These are phyloP conservation scores for Sporothrix globosa DNA, from an alignment of 2,329 filamentous ascomycete genomes.

Conservation along the genomic window DNA sequence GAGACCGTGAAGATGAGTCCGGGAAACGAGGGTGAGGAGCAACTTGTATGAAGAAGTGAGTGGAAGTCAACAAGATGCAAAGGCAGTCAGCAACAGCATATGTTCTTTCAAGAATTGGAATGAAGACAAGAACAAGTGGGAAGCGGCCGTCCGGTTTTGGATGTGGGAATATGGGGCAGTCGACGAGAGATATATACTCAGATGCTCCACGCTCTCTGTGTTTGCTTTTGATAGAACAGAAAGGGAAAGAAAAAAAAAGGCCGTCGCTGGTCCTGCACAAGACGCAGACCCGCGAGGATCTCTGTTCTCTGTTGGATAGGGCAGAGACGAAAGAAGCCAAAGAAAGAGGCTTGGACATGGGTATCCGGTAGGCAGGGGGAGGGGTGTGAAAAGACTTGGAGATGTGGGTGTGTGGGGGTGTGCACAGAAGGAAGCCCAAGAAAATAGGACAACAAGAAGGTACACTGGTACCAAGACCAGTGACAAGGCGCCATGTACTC, in stretches of 20 bases:
- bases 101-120: slow-evolving; percentile 13
- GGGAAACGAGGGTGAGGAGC: slow-evolving; percentile 24
- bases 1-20: background rate
- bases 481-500: slow-evolving; percentile 31
- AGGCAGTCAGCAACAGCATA: background rate
- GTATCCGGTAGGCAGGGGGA: slow-evolving; percentile 24
- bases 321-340: slow-evolving; percentile 28
- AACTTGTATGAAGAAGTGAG: slow-evolving; percentile 24
- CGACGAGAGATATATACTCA: slow-evolving; percentile 35
- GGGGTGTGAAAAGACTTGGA: slow-evolving; percentile 8
- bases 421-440: background rate
- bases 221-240: slow-evolving; percentile 20
- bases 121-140: slow-evolving; percentile 18
- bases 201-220: slow-evolving; percentile 24
- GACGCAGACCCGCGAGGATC: slow-evolving; percentile 28
- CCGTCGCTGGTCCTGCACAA: slow-evolving; percentile 22
- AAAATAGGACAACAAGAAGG: background rate
- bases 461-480: slow-evolving; percentile 31
- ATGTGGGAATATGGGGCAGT: slow-evolving; percentile 30
- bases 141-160: background rate
- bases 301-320: slow-evolving; percentile 32
- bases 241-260: slow-evolving; percentile 17
- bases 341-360: slow-evolving; percentile 34
- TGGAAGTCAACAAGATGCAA: slow-evolving; percentile 21
- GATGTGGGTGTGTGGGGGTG: slow-evolving; percentile 21